Base-by-base conservation (phyloP, 257 asterid species). In the Solanum etuberosum region DNA sequence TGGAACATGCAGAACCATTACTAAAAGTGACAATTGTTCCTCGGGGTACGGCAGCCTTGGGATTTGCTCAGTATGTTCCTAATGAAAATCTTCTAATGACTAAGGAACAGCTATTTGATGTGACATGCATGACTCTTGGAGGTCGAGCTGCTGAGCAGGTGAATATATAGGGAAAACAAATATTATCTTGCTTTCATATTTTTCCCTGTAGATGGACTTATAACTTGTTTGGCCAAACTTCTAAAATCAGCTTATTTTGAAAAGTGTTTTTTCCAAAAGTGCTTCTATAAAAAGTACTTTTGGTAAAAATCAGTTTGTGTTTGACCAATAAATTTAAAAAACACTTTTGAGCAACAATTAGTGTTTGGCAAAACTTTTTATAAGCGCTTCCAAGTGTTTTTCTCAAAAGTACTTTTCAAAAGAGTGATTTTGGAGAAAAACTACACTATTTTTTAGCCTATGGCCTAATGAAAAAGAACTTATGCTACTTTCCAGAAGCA, bases 141-240 rank as follows among this genome's bases (percentile, higher is more conserved):
- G 98, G 99, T 42, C 94, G 98, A 34, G 98, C 98, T 32, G 94
- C 98, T n/a, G 98, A 96, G 90, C 96, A 96, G 98, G 99, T 96
- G 80, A 87, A 67, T 48, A 80, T 29, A 31, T 29, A 16, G n/a
- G 59, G 59, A 6, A 46, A 46, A 27, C 38, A 46, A 16, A 18
- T 80, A 16, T 16, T 48, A 29, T 46, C 67, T 43, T 42, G 38
- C 85, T 80, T 46, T 80, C 67, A 2, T 29, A 80, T 48, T 25
- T 78, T 43, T 29, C 20, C 63, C 27, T 16, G 20, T 77, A 8
- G 63, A 42, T 32, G n/a, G 77, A 27, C 73, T 23, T 61, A 10
- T 61, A 61, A 23, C 70, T 61, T 61, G 70, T 61, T n/a, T 61
- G 70, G 31, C 14, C 31, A 9, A 9, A 61, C 70, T 61, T 61